These are phyloP conservation scores for bread wheat (Triticum aestivum) DNA, from an alignment of 176 grass and related monocot species.

Conservation along the genomic window IWGSC_CS_RefSeq_v2.1 NC_057803.1:362198150-362198649, in stretches of 20 bases:
- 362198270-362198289: slow-evolving; percentile 61
- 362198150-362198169: not conserved
- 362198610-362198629: not conserved
- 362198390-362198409: slow-evolving; percentile 40
- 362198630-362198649: not conserved
- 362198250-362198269: slow-evolving; percentile 14
- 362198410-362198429: slow-evolving; percentile 50
- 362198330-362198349: slow-evolving; percentile 80
- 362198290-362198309: slow-evolving; percentile 52
- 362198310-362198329: slow-evolving; percentile 61
- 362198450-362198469: slow-evolving; percentile 22
- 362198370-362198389: slow-evolving; percentile 78
- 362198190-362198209: not conserved
- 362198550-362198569: slow-evolving; percentile 42
- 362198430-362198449: slow-evolving; percentile 17
- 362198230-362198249: not conserved
- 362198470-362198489: not conserved
- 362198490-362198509: slow-evolving; percentile 9
- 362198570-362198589: slow-evolving; percentile 23
- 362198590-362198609: not conserved
- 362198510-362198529: not conserved
- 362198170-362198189: not conserved
- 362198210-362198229: slow-evolving; percentile 9
- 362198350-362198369: slow-evolving; percentile 86
- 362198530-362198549: slow-evolving; percentile 28